Evolutionary conservation across 441 rosid genomes (phyloP).

Genomic region (Hura crepitans): DNA sequence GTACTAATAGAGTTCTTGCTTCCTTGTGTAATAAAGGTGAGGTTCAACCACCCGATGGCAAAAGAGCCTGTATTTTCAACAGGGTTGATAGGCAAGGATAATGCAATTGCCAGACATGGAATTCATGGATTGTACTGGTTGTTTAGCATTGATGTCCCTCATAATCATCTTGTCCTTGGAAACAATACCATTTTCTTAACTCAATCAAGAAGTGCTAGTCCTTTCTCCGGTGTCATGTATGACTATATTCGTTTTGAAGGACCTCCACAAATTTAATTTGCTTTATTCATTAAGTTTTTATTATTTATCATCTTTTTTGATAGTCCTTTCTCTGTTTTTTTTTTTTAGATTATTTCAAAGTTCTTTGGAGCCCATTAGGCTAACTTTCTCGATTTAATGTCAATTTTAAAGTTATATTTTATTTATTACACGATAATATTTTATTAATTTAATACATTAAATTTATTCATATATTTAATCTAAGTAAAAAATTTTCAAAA

Average conservation of each 20-base stretch:
- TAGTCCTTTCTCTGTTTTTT: too few species aligned
- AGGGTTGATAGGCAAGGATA: slow-evolving; percentile 47
- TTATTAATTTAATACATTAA: too few species aligned
- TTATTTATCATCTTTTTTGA: neutral
- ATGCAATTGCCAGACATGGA: slow-evolving; percentile 59
- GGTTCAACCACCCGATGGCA: slow-evolving; percentile 2
- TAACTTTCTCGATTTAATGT: too few species aligned
- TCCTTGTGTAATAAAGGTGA: slow-evolving; percentile 13
- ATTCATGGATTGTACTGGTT: slow-evolving; percentile 51
- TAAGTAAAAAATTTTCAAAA: too few species aligned
- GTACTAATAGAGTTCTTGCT: neutral
- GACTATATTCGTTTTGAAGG: slow-evolving; percentile 94
- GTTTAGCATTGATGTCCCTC: slow-evolving; percentile 31
- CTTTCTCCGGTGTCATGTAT: slow-evolving; percentile 74
- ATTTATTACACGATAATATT: too few species aligned
- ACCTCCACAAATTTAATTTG: slow-evolving; percentile 9
- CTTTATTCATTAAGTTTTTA: neutral
- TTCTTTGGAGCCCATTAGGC: too few species aligned
- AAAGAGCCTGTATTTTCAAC: slow-evolving; percentile 45
- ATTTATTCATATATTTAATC: too few species aligned
- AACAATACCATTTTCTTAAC: slow-evolving; percentile 56
- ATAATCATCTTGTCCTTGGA: slow-evolving; percentile 23
- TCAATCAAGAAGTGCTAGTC: slow-evolving; percentile 58
- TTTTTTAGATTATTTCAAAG: too few species aligned
- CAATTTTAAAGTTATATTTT: too few species aligned